A percentile compares a stretch with the other conserved stretches of the same genome.
Evolutionary conservation across 1,139 yeast species (phyloP).

Genomic region (Suhomyces bribrorum): DNA sequence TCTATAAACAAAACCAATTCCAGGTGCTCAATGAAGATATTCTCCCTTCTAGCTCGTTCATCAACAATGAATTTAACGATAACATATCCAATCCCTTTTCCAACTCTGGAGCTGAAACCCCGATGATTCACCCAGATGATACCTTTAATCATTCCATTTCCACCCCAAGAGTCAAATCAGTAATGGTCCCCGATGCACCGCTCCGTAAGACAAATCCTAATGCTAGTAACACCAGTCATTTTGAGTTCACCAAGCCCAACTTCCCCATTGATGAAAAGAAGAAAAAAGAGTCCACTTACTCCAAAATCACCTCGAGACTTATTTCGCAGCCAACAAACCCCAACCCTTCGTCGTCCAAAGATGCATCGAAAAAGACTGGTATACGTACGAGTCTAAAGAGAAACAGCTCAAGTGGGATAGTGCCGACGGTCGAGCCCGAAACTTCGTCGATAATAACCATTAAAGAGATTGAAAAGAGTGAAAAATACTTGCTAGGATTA

Average conservation of each 20-base stretch:
- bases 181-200: constrained; percentile 56
- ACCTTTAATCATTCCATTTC: constrained; percentile 30
- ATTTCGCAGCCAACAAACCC: constrained; percentile 45
- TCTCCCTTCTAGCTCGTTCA: constrained; percentile 9
- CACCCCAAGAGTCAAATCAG: constrained; percentile 50
- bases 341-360: constrained; percentile 4
- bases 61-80: constrained; percentile 11
- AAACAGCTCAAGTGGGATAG: constrained; percentile 26
- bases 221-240: constrained; percentile 17
- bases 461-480: constrained; percentile 45
- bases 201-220: constrained; percentile 44
- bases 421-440: constrained; percentile 10
- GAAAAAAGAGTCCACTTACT: constrained; percentile 35
- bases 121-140: constrained; percentile 24
- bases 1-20: constrained; percentile 43
- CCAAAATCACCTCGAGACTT: constrained; percentile 55
- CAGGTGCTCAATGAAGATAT: constrained; percentile 14
- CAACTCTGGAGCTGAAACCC: constrained; percentile 12
- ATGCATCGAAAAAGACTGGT: constrained; percentile 15
- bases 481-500: constrained; percentile 48
- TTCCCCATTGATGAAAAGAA: constrained; percentile 26
- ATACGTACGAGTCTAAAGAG: constrained; percentile 28
- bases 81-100: constrained; percentile 31
- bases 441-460: constrained; percentile 17
- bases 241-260: constrained; percentile 40